Evolutionary conservation across 1,139 yeast species (phyloP), one percentile per base, ranked within the genome.

Genomic region (Keqinozyma sinolaborantium): DNA sequence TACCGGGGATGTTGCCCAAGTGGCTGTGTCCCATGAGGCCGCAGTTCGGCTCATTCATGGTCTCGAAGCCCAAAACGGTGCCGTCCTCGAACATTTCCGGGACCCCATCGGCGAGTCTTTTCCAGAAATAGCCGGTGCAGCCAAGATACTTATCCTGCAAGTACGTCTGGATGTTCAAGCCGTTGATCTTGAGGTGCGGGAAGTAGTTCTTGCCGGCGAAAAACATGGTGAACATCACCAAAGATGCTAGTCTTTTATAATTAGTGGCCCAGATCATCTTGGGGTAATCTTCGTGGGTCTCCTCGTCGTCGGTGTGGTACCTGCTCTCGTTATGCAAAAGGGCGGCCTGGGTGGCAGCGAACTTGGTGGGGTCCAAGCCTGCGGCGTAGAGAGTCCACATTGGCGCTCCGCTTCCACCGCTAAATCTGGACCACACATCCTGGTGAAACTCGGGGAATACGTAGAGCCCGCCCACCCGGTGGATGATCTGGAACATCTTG

Each of bases 371-470:
- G 33, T 90, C 78, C 32, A 90, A 62, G 1, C 97, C 97, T 3
- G 94, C 95, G n/a, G 95, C 94, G 48, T 84, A 82, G n/a, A 87
- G 59, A 0, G 97, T 88, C 97, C 97, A 90, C 56, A 86, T 48
- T 0, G 97, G 97, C 4, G 97, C 95, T 13, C 97, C 97, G 36
- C 90, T 81, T 2, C 97, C 97, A n/a, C 97, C 97, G 12, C 80
- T 68, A 51, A 69, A 85, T 31, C 97, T 64, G 5, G 95, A 83
- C 97, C 97, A 90, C 11, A 83, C 94, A 53, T 90, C 97, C 54
- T 90, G 97, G 53, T 90, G 97, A 2, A 95, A 84, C 48, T 90
- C 97, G 39, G 90, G 52, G 44, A 84, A 79, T 5, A 88, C 90
- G 49, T 84, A 85, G 13, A 90, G 58, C 0, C 95, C 96, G 0